Evolutionary conservation across 805 yeast species (phyloP).

Genomic region (Teunomyces cretensis): DNA sequence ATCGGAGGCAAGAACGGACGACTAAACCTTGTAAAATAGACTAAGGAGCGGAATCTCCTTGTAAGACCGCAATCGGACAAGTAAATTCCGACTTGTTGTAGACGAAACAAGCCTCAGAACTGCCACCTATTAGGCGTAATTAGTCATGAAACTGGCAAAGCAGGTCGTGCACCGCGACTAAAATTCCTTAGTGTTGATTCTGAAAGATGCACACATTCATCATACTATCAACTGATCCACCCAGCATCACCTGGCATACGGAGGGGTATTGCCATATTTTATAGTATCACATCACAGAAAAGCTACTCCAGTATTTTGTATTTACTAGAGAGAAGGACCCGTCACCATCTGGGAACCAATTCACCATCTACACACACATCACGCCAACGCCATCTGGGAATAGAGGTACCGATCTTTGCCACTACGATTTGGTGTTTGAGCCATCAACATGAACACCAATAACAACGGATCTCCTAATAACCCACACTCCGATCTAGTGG

Average conservation of each 20-base stretch:
- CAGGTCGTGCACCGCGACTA: background rate
- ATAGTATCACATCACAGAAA: background rate
- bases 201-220: background rate
- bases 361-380: background rate
- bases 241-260: slow-evolving; percentile 2
- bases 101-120: background rate
- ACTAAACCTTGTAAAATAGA: too few species aligned
- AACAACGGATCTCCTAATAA: background rate
- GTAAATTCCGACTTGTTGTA: background rate
- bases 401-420: slow-evolving; percentile 1
- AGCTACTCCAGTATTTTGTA: background rate
- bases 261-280: slow-evolving; percentile 3
- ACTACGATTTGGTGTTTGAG: slow-evolving; percentile 3
- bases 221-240: slow-evolving; percentile 3
- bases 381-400: background rate
- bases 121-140: background rate
- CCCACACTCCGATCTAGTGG: slow-evolving; percentile 1
- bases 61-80: too few species aligned
- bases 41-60: too few species aligned
- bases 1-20: too few species aligned
- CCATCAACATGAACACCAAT: slow-evolving; percentile 3
- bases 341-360: background rate
- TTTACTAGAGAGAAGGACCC: background rate
- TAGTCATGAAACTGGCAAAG: background rate
- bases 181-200: slow-evolving; percentile 1